Conservation (phyloP, 169 alveolate species). For the Babesia ovata region DNA sequence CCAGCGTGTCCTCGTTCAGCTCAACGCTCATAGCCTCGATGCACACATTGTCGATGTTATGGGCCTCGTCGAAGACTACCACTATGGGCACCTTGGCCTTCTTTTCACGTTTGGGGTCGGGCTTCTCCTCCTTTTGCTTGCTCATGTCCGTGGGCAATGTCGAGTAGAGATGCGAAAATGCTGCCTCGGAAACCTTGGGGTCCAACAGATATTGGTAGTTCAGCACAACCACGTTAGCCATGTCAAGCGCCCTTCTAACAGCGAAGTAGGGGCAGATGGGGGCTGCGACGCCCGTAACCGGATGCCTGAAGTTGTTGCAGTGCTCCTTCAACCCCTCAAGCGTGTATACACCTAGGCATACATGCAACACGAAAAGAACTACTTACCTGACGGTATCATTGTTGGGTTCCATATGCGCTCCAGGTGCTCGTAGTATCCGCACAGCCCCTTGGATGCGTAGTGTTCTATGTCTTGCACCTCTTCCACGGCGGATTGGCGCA, state of each 20-base stretch:
- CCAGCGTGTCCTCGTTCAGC: slow-evolving; percentile 83
- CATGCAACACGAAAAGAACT: slow-evolving; percentile 26
- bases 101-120: slow-evolving; percentile 46
- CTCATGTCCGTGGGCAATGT: slow-evolving; percentile 37
- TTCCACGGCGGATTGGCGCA: slow-evolving; percentile 44
- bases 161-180: slow-evolving; percentile 60
- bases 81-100: slow-evolving; percentile 84
- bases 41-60: slow-evolving; percentile 97
- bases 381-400: slow-evolving; percentile 60
- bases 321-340: slow-evolving; percentile 90
- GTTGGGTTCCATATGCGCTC: slow-evolving; percentile 77
- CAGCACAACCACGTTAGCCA: slow-evolving; percentile 93
- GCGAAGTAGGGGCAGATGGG: slow-evolving; percentile 93
- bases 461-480: slow-evolving; percentile 71
- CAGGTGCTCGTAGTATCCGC: slow-evolving; percentile 85
- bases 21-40: slow-evolving; percentile 94
- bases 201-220: slow-evolving; percentile 94
- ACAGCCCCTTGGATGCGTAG: slow-evolving; percentile 69
- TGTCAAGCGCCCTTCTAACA: slow-evolving; percentile 90
- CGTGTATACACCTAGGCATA: slow-evolving; percentile 90
- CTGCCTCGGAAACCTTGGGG: slow-evolving; percentile 91
- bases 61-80: slow-evolving; percentile 97
- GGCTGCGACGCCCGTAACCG: slow-evolving; percentile 58
- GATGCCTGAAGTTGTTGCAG: slow-evolving; percentile 80
- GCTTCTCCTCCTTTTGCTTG: slow-evolving; percentile 20